phyloP scores from a whole-genome alignment of 2,329 filamentous ascomycete species.

The Beauveria caledonica region DNA sequence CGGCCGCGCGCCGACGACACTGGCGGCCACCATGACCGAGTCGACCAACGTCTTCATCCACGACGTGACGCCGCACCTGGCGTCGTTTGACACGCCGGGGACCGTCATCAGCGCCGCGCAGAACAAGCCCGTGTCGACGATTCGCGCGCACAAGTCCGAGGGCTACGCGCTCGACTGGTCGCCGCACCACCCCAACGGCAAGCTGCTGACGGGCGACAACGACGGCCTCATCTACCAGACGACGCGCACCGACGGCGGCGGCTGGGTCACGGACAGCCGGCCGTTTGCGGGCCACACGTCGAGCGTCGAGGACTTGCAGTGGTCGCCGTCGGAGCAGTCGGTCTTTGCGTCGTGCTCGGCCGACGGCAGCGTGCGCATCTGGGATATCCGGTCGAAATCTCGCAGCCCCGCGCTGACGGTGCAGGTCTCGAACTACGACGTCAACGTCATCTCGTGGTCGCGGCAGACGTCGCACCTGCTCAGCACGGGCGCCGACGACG shows the following conservation, averaged over 20 bases:
- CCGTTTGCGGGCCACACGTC: constrained; percentile 76
- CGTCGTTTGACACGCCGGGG: constrained; percentile 84
- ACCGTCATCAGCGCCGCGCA: constrained; percentile 70
- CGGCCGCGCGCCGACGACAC: constrained; percentile 65
- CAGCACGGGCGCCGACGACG: constrained; percentile 87
- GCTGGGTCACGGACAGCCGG: constrained; percentile 78
- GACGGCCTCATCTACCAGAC: constrained; percentile 84
- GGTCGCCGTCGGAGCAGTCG: constrained; percentile 86
- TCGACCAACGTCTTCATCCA: constrained; percentile 83
- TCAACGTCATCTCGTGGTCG: constrained; percentile 97
- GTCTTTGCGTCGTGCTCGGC: constrained; percentile 92
- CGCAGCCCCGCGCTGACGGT: constrained; percentile 82
- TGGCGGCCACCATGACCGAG: constrained; percentile 90
- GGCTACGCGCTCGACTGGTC: constrained; percentile 99
- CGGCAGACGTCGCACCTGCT: constrained; percentile 80
- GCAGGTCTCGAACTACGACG: constrained; percentile 73
- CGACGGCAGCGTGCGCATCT: constrained; percentile 91
- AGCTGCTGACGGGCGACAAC: constrained; percentile 86
- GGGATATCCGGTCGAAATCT: constrained; percentile 89
- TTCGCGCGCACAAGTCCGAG: constrained; percentile 86
- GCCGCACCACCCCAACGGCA: constrained; percentile 63
- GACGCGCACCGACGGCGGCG: constrained; percentile 76
- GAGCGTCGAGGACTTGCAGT: constrained; percentile 91
- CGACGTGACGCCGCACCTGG: constrained; percentile 83
- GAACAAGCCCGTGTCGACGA: constrained; percentile 79